A percentile compares a stretch with the other conserved stretches of the same genome.
Evolutionary conservation across 1,139 yeast species (phyloP).

Genomic region (Saccharomyces hybrid): DNA sequence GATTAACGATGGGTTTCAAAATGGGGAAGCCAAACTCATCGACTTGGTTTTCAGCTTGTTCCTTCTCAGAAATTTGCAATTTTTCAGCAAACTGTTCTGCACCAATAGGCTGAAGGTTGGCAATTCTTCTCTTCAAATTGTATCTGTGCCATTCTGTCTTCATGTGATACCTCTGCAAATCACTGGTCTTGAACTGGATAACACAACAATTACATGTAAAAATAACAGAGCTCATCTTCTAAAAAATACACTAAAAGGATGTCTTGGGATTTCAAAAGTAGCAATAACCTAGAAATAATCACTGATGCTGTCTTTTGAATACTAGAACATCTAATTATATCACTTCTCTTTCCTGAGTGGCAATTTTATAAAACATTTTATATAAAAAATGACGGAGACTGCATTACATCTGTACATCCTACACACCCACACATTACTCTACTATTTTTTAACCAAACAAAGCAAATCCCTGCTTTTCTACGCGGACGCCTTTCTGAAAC

Average conservation of each 20-base stretch:
- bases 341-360: background rate
- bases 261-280: background rate
- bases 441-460: background rate
- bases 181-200: constrained; percentile 66
- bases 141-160: constrained; percentile 94
- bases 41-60: constrained; percentile 38
- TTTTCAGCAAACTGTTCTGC: constrained; percentile 80
- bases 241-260: background rate
- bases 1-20: constrained; percentile 27
- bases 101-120: constrained; percentile 68
- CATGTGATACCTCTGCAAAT: constrained; percentile 82
- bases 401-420: background rate
- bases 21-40: constrained; percentile 60
- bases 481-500: background rate
- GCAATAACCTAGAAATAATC: background rate
- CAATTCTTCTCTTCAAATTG: constrained; percentile 85
- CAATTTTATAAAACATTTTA: background rate
- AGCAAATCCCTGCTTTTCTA: background rate
- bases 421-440: background rate
- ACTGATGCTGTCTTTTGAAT: background rate
- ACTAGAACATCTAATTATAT: background rate
- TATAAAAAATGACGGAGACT: background rate
- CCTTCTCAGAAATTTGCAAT: constrained; percentile 37
- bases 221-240: constrained; percentile 10
- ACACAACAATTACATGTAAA: constrained; percentile 84